phyloP scores from a whole-genome alignment of 306 rosid species.

The Clitoria ternatea region DNA sequence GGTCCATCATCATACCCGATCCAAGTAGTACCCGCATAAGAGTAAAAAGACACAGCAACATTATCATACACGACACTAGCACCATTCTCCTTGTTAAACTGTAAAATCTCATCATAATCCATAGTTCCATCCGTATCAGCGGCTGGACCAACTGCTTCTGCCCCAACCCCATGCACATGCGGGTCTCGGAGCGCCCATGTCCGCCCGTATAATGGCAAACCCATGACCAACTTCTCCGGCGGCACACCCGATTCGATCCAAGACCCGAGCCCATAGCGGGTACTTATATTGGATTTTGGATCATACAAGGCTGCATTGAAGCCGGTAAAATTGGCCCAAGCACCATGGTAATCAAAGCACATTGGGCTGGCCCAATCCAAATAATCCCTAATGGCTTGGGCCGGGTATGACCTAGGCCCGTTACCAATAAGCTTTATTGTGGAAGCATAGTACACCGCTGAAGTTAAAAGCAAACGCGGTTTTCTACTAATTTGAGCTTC shows the following conservation, averaged over 20 bases:
- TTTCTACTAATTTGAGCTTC: conserved; percentile 25
- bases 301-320: conserved; percentile 48
- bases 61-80: conserved; percentile 49
- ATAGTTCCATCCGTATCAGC: conserved; percentile 42
- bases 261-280: conserved; percentile 47
- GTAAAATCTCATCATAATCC: conserved; percentile 40
- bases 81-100: conserved; percentile 30
- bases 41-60: conserved; percentile 46
- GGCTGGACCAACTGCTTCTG: conserved; percentile 48
- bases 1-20: conserved; percentile 65
- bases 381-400: conserved; percentile 30
- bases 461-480: conserved; percentile 48
- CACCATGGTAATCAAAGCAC: conserved; percentile 76
- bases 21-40: conserved; percentile 59
- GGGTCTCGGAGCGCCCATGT: conserved; percentile 56
- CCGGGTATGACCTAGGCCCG: conserved; percentile 47
- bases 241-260: conserved; percentile 68
- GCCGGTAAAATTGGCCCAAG: conserved; percentile 59
- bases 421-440: conserved; percentile 24
- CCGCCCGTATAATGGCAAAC: conserved; percentile 62
- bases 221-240: conserved; percentile 54
- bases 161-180: conserved; percentile 40
- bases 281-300: conserved; percentile 41
- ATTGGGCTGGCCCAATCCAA: conserved; percentile 74
- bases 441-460: conserved; percentile 60